Base-by-base conservation (phyloP, 2,329 filamentous ascomycete genomes). In the Arthrobotrys sinensis region DNA sequence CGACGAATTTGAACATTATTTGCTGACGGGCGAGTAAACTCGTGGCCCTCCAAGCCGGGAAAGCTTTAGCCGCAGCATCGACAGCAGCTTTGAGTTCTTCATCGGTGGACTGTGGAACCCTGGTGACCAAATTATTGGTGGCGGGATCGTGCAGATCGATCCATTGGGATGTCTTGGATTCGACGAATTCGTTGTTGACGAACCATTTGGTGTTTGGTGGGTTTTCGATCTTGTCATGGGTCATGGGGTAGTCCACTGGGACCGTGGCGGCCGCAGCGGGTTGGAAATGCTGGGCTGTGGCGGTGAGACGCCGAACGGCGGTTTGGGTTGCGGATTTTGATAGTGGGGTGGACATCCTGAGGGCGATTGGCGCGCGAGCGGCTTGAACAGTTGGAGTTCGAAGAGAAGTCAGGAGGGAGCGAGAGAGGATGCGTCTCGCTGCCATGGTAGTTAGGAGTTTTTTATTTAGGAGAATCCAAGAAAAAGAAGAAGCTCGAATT, bases 1-100 rank as follows among this genome's bases (percentile, higher is more conserved):
- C 88, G 38, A 93, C 92, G 82, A 93, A 94, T 85, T 91, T 92
- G 88, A 96, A 95, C 91, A 95, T 93, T 85, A 95, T 91, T 86
- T 93, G 90, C 87, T 96, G 93, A 80, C 92, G 88, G 80, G 89
- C 86, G 80, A 96, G 87, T 80, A 95, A 86, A 83, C 90, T 92
- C 28, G 90, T 94, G 80, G 88, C 87, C 82, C 87, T 89, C 93
- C 93, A 96, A 63, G 87, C 87, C 80, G 90, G 89, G 84, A 93
- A 95, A 0, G 93, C 93, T 85, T 89, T 90, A 85, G 91, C 86
- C 3, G 93, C 92, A 83, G 91, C 93, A 80, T 89, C 91, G 1
- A 94, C 91, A 5, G 90, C 91, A 12, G 91, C 91, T 84, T 88
- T 88, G 82, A 96, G 89, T 87, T 96, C 93, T 72, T 86, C 90